Evolutionary conservation across 1,139 yeast species (phyloP).

Genomic region (Meyerozyma elateridarum): DNA sequence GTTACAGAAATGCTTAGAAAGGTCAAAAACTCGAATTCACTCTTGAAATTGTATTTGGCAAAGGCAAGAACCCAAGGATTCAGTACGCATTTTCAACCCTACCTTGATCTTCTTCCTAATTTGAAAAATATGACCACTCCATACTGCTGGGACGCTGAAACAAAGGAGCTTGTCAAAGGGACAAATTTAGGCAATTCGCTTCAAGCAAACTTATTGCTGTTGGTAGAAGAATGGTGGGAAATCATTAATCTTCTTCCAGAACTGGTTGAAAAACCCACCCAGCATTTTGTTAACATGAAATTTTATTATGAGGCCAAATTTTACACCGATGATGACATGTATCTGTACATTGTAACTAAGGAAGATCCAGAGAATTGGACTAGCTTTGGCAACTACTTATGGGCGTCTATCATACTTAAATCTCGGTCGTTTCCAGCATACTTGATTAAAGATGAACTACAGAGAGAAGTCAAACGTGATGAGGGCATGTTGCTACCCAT

Average conservation of each 20-base stretch:
- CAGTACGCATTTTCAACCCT: constrained; percentile 38
- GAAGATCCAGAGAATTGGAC: constrained; percentile 47
- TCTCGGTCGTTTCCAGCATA: constrained; percentile 78
- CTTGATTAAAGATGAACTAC: constrained; percentile 26
- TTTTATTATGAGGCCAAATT: constrained; percentile 46
- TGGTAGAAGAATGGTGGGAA: constrained; percentile 53
- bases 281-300: constrained; percentile 40
- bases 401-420: constrained; percentile 69
- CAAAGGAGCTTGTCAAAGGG: constrained; percentile 51
- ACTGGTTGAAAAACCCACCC: constrained; percentile 23
- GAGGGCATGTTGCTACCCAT: constrained; percentile 74
- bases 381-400: constrained; percentile 59
- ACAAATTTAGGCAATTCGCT: constrained; percentile 48
- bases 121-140: constrained; percentile 51
- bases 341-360: constrained; percentile 20
- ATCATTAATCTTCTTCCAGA: constrained; percentile 34
- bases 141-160: constrained; percentile 54
- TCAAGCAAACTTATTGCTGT: constrained; percentile 25
- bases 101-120: constrained; percentile 56
- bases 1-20: constrained; percentile 11
- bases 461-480: constrained; percentile 23
- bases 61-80: constrained; percentile 20
- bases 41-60: constrained; percentile 47
- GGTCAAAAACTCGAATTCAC: constrained; percentile 32
- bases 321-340: constrained; percentile 34